These are phyloP conservation scores for Penicillium brevicompactum DNA, from an alignment of 2,329 filamentous ascomycete species.

Conservation along the genomic window DNA sequence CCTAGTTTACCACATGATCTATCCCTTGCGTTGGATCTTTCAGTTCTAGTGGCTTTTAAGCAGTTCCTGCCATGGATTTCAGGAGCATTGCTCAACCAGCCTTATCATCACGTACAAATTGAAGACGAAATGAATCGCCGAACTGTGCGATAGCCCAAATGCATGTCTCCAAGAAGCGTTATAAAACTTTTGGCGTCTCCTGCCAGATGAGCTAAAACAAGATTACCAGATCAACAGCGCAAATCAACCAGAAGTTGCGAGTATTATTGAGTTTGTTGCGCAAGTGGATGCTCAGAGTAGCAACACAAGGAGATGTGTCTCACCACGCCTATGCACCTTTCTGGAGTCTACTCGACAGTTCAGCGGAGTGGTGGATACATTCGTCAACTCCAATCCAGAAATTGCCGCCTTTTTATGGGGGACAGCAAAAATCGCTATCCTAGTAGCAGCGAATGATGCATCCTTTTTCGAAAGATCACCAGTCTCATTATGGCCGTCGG, in stretches of 20 bases:
- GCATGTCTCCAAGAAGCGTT: too few relatives aligned
- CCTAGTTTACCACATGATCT: too few relatives aligned
- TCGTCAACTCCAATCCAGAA: slow-evolving; percentile 18
- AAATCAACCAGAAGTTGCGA: not conserved
- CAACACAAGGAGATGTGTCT: slow-evolving; percentile 16
- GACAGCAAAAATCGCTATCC: slow-evolving; percentile 3
- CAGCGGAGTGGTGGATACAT: slow-evolving; percentile 18
- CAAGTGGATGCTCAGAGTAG: slow-evolving; percentile 20
- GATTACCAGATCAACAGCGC: not conserved
- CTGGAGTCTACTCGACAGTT: slow-evolving; percentile 24
- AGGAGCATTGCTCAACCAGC: too few relatives aligned
- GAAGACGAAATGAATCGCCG: too few relatives aligned
- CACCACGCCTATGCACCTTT: slow-evolving; percentile 21
- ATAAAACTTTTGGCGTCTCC: too few relatives aligned
- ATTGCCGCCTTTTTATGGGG: slow-evolving; percentile 11
- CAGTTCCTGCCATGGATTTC: too few relatives aligned
- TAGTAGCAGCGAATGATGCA: slow-evolving; percentile 3
- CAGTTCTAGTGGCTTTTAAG: too few relatives aligned
- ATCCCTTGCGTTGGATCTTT: too few relatives aligned
- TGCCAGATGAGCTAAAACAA: too few relatives aligned
- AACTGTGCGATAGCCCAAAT: too few relatives aligned
- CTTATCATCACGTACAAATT: too few relatives aligned
- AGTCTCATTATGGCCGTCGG: slow-evolving; percentile 22
- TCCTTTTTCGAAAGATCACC: slow-evolving; percentile 11
- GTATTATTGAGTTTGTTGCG: slow-evolving; percentile 12